Evolutionary conservation across 257 asterid species (phyloP), one percentile per base, ranked within the genome.

Genomic region (Linaria vulgaris): DNA sequence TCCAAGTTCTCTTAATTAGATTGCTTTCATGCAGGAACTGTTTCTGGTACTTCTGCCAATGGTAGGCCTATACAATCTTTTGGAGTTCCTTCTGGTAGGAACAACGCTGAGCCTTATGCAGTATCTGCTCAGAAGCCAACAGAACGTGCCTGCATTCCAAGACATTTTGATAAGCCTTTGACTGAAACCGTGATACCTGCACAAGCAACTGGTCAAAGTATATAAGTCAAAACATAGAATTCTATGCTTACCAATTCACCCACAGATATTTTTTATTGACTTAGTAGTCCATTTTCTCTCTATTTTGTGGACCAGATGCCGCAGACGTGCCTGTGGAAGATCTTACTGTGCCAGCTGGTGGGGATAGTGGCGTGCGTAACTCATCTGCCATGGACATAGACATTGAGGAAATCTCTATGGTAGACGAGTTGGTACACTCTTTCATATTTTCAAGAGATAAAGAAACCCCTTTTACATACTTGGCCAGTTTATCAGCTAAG

Each of bases 401-500:
- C 45, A 68, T 62, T 50, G 87, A 85, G 44, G 96, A 87, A 39
- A 50, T 72, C 60, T 64, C 74, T 20, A 48, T 68, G 72, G 70
- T 70, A 68, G 83, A 89, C 66, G 84, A 74, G 39, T 50, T 74
- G 73, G 83, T 80, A 55, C 85, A 66, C 57, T 72, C 78, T 41
- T 79, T 58, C 63, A 60, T 86, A 38, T 80, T 72, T 69, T 69
- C 75, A 17, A 72, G 82, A 68, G 88, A 80, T 52, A 74, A 82
- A 21, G 88, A 85, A 74, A 60, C 60, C 43, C 99, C 99, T 56
- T 94, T 90, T 71, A 84, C 92, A 34, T 94, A 94, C 86, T 74
- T 94, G 85, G 94, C 96, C 53, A 86, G 85, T 72, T 64, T 94
- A 74, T 87, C 88, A 5, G 83, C 90, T 58, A 85, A 87, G 76